Conservation (phyloP, 257 asterid species). For the Ilex asprella region DNA sequence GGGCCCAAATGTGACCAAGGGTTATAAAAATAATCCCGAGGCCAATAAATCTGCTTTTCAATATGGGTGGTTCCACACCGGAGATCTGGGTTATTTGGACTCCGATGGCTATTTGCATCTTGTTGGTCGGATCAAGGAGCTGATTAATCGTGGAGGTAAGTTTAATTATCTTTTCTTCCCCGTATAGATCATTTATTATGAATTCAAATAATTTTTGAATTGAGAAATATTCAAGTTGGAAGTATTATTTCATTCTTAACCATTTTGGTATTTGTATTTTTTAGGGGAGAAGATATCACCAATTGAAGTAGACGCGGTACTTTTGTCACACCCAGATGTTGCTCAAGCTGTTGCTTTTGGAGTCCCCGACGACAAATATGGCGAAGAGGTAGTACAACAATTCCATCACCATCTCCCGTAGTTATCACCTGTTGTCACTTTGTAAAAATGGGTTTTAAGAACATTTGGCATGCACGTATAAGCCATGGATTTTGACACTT, state of each 20-base stretch:
- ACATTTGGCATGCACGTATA: background rate
- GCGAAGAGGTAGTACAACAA: conserved; percentile 70
- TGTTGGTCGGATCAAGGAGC: conserved; percentile 86
- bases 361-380: conserved; percentile 94
- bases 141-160: conserved; percentile 80
- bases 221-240: too few species aligned
- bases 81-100: conserved; percentile 72
- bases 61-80: conserved; percentile 91
- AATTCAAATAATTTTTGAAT: too few species aligned
- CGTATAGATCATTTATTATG: too few species aligned
- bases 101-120: conserved; percentile 83
- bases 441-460: too few species aligned
- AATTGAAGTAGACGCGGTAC: conserved; percentile 86
- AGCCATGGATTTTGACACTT: too few species aligned
- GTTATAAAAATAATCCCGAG: conserved; percentile 79
- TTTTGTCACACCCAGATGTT: conserved; percentile 75
- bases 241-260: too few species aligned
- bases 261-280: conserved; percentile 8
- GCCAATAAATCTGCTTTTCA: conserved; percentile 72
- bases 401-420: conserved; percentile 1
- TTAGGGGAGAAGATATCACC: conserved; percentile 98
- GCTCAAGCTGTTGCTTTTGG: conserved; percentile 93
- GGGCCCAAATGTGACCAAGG: conserved; percentile 78
- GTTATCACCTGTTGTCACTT: background rate
- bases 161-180: too few species aligned